These are phyloP conservation scores for Sugiyamaella grinbergsii DNA, from an alignment of 1,139 yeast genomes.

Conservation along the genomic window DNA sequence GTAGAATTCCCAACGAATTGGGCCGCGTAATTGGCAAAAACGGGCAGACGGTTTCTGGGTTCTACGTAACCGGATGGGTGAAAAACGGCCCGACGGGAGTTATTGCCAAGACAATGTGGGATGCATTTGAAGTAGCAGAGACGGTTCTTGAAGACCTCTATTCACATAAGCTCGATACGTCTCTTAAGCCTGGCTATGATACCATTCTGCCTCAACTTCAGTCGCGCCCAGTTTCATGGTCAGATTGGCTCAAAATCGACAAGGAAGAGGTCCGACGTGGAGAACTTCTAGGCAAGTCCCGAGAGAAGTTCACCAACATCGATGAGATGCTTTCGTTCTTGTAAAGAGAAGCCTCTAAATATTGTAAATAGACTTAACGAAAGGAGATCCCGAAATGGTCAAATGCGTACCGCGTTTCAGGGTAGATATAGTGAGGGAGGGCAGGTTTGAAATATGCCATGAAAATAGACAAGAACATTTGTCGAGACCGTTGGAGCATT, in stretches of 20 bases:
- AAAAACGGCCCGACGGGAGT: conserved; percentile 88
- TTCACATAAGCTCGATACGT: conserved; percentile 27
- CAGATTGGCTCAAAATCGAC: conserved; percentile 69
- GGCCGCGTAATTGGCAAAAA: conserved; percentile 57
- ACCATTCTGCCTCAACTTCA: conserved; percentile 41
- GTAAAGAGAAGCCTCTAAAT: background rate
- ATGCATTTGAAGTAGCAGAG: conserved; percentile 74
- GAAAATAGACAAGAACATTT: no score
- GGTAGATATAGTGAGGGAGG: no score
- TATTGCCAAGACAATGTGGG: conserved; percentile 88
- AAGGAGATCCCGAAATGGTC: no score
- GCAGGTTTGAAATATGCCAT: no score
- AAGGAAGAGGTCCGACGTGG: conserved; percentile 57
- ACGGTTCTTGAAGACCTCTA: conserved; percentile 55
- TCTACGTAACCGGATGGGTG: conserved; percentile 93
- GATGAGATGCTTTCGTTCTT: conserved; percentile 50
- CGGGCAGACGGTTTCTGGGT: conserved; percentile 48
- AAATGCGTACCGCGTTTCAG: no score
- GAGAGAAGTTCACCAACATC: conserved; percentile 58
- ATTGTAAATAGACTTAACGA: no score
- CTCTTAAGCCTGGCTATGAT: conserved; percentile 40
- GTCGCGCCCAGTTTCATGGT: conserved; percentile 58
- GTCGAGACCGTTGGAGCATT: no score
- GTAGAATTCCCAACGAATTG: conserved; percentile 57
- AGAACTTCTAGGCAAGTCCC: conserved; percentile 49